Evolutionary conservation across 2,329 filamentous ascomycete species (phyloP), one percentile per base, ranked within the genome.

Genomic region (Apiospora phragmitis): DNA sequence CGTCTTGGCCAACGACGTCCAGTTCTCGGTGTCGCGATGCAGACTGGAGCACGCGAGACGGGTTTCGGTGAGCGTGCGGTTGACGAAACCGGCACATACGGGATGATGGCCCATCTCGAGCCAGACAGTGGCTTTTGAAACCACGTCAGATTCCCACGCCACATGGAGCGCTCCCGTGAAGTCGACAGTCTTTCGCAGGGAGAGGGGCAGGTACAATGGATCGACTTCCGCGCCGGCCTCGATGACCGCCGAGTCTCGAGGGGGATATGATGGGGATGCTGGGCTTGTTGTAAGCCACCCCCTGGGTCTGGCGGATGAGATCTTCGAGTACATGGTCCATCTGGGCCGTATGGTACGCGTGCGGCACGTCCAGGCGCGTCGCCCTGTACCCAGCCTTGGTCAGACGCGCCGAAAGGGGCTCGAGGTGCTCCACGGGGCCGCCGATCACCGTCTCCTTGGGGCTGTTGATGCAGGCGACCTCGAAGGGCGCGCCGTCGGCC

Each of bases 101-200:
- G 90, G 90, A 72, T 93, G 89, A 4, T 91, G 90, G 1, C 92
- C 92, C 71, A 93, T 83, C 75, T 94, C 92, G 67, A 93, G 78
- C 86, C 88, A 93, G 9, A 87, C 81, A 9, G 88, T 90, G 75
- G 85, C 84, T 11, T 85, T 76, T 65, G 83, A 84, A 14, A 83
- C 81, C 1, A 82, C 81, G 68, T 84, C 82, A 0, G 86, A 88
- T 41, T 80, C 81, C n/a, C 85, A 77, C 1, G 51, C 51, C 29
- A 59, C 51, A 7, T 35, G 9, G 14, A 93, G 75, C 7, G 87
- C 89, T 18, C 82, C 85, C 70, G 85, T 81, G 78, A 93, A 93
- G 78, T 93, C 86, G 71, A 94, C 92, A 0, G 89, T 82, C 76
- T 92, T 86, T 0, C 92, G 86, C 4, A 88, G 87, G 69, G 90